Evolutionary conservation across 2,329 filamentous ascomycete species (phyloP), one percentile per base, ranked within the genome.

Genomic region (Diaporthe ampelina): DNA sequence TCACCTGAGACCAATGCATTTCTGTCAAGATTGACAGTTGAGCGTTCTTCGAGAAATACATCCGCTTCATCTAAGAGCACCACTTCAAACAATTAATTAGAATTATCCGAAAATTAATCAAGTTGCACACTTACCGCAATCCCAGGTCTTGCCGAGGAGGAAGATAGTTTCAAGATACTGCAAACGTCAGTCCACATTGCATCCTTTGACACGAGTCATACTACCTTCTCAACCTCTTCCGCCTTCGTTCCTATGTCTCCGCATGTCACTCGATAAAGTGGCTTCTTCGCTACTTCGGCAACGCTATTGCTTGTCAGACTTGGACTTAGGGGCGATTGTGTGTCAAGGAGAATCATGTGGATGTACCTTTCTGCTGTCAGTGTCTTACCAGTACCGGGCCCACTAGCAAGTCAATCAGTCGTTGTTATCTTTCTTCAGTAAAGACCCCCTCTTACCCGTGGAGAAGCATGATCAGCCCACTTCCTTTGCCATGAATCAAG

Each of bases 21-120:
- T 10, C 54, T 35, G 9, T 57, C 54, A 7, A 57, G 29, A 19
- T 35, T 57, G 54, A 57, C 54, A n/a, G 32, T 19, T 35, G 54
- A 57, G 19, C 54, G 54, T 57, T 57, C 29, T 10, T 57, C 54
- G 6, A 57, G 54, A 7, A 57, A 57, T 11, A 57, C 54, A 7
- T 57, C 54, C 54, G 54, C 54, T 35, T 57, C 54, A 19, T 57
- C 54, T 29, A 57, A 35, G 4, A 57, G 54, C 54, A 57, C 54
- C 29, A 57, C 54, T 57, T 11, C 9, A 35, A 4, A 0, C 17
- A 15, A n/a, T 57, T 11, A 57, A 29, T 21, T 10, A 35, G 9
- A 5, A 0, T 21, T 0, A n/a, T 35, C 29, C 8, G 17, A 0
- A 5, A 35, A 35, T 11, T 4, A 21, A 8, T 7, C 26, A 32